Percentiles rank a stretch among this genome's conserved stretches.
phyloP scores from a whole-genome alignment of 1,139 yeast species.

The Yamadazyma aaseri region DNA sequence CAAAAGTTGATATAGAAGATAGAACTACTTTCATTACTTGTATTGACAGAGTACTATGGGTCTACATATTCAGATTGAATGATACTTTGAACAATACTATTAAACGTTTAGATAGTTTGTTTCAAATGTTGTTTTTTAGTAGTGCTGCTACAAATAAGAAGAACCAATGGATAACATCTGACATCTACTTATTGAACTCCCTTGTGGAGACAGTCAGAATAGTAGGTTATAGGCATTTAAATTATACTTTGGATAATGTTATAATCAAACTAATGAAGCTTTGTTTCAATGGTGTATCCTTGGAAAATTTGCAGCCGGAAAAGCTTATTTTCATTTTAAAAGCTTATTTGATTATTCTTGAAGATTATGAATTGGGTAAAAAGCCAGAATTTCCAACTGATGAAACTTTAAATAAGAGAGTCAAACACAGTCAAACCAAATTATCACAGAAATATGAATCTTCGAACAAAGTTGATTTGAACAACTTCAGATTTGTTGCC shows the following conservation, averaged over 20 bases:
- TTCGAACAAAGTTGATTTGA: conserved; percentile 10
- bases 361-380: conserved; percentile 55
- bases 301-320: conserved; percentile 70
- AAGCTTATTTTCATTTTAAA: conserved; percentile 66
- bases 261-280: conserved; percentile 59
- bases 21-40: conserved; percentile 64
- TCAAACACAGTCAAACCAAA: conserved; percentile 3
- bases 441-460: conserved; percentile 1
- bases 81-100: conserved; percentile 88
- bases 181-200: conserved; percentile 59
- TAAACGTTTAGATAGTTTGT: conserved; percentile 50
- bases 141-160: conserved; percentile 49
- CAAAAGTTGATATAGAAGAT: conserved; percentile 49
- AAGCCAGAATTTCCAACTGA: conserved; percentile 78
- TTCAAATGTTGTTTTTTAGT: conserved; percentile 54
- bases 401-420: conserved; percentile 38
- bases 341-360: conserved; percentile 67
- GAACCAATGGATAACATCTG: conserved; percentile 70
- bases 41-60: conserved; percentile 80
- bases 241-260: conserved; percentile 75
- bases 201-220: conserved; percentile 71
- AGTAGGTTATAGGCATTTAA: conserved; percentile 76
- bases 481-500: conserved; percentile 39
- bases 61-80: conserved; percentile 78
- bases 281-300: conserved; percentile 51